Evolutionary conservation across 208 protist genomes (phyloP).

Genomic region (Wallacemonas rigidus): DNA sequence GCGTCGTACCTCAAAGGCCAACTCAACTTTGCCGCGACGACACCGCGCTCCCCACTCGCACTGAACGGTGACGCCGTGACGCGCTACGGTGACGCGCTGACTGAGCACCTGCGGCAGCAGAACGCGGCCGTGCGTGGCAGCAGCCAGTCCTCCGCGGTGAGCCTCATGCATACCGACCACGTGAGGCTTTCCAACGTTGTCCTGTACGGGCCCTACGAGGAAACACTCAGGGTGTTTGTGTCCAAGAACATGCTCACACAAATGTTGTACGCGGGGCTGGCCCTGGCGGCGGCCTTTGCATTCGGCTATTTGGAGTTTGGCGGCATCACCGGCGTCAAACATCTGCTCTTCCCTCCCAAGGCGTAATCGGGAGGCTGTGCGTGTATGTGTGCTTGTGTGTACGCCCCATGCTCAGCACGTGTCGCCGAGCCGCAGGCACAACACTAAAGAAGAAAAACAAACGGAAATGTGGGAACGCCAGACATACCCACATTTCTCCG

Average conservation of each 20-base stretch:
- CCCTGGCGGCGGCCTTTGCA: constrained; percentile 29
- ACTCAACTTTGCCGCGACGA: constrained; percentile 41
- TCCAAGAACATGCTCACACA: constrained; percentile 46
- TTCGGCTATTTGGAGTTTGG: constrained; percentile 66
- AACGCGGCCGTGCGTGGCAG: constrained; percentile 22
- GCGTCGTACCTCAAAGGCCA: constrained; percentile 59
- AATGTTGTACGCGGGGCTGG: constrained; percentile 22
- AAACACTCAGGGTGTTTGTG: constrained; percentile 54
- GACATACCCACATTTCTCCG: too few species aligned
- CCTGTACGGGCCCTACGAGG: constrained; percentile 65
- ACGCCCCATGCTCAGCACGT: not conserved
- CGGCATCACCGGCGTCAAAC: constrained; percentile 23
- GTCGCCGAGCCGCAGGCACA: not conserved
- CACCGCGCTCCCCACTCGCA: constrained; percentile 52
- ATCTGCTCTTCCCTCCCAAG: constrained; percentile 19
- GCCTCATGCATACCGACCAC: constrained; percentile 26
- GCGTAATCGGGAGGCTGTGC: not conserved
- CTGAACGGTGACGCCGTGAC: constrained; percentile 29
- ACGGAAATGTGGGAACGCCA: not conserved
- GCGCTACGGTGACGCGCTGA: constrained; percentile 46
- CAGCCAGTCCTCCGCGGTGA: constrained; percentile 16
- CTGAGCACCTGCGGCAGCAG: constrained; percentile 51
- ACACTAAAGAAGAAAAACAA: constrained; percentile 6
- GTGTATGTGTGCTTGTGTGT: too few species aligned
- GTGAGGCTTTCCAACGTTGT: constrained; percentile 37